These are phyloP conservation scores for Camelina laxa DNA, from an alignment of 345 rosid species.

Conservation along the genomic window DNA sequence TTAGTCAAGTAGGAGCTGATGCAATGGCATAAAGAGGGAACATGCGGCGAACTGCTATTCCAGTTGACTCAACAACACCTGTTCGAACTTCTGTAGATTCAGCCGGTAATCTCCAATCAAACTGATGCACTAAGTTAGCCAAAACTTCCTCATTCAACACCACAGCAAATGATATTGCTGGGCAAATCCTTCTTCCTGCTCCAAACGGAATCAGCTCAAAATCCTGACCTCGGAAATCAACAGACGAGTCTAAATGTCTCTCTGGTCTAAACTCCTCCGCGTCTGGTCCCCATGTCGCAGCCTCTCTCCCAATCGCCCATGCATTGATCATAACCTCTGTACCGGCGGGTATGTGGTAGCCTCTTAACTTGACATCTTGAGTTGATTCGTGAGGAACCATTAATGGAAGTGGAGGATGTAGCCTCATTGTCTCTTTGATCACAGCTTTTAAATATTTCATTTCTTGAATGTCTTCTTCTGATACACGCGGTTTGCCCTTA, in stretches of 20 bases:
- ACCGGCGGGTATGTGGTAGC: constrained; percentile 39
- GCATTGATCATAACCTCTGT: constrained; percentile 45
- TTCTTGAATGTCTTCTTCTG: constrained; percentile 38
- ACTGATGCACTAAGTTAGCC: constrained; percentile 37
- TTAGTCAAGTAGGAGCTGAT: constrained; percentile 8
- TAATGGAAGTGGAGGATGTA: constrained; percentile 52
- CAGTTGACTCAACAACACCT: constrained; percentile 11
- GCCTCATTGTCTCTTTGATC: constrained; percentile 48
- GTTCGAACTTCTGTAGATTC: background rate
- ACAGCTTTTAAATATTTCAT: constrained; percentile 46
- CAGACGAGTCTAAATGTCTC: constrained; percentile 34
- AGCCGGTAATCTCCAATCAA: constrained; percentile 33
- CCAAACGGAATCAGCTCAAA: constrained; percentile 43
- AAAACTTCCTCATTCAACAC: constrained; percentile 29
- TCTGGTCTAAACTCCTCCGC: constrained; percentile 38
- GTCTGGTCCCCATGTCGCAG: constrained; percentile 36
- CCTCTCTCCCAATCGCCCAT: constrained; percentile 48
- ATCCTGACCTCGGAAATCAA: constrained; percentile 40
- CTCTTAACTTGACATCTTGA: constrained; percentile 36
- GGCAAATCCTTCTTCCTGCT: constrained; percentile 43
- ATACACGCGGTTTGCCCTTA: constrained; percentile 7
- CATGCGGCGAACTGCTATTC: constrained; percentile 8
- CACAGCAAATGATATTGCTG: constrained; percentile 35
- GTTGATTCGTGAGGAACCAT: constrained; percentile 41
- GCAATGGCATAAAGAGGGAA: constrained; percentile 25